Percentiles rank a stretch among this genome's conserved stretches.
Evolutionary conservation across 2,329 filamentous ascomycete species (phyloP).

Genomic region (Didymella exigua): DNA sequence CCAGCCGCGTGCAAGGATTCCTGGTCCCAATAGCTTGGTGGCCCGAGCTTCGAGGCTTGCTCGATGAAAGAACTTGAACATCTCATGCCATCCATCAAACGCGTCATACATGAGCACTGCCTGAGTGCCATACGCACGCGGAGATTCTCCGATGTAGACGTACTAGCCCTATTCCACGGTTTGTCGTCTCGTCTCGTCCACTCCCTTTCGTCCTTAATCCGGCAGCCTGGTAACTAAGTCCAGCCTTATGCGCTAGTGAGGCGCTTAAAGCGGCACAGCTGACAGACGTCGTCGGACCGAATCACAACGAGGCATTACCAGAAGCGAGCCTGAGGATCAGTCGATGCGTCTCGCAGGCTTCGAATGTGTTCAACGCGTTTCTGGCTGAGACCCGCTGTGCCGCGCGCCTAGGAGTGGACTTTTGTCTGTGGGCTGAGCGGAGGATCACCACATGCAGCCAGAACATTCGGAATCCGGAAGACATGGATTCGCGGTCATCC

Average conservation of each 20-base stretch:
- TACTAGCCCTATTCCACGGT: neutral
- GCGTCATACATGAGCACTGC: slow-evolving; percentile 1
- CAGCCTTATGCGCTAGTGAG: slow-evolving; percentile 16
- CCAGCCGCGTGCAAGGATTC: slow-evolving; percentile 10
- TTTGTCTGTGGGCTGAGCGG: slow-evolving; percentile 1
- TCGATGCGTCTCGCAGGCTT: slow-evolving; percentile 1
- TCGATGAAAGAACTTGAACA: neutral
- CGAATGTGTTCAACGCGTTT: slow-evolving; percentile 3
- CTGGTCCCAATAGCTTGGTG: slow-evolving; percentile 10
- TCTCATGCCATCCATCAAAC: neutral
- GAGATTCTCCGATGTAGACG: neutral
- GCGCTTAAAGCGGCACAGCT: slow-evolving; percentile 21
- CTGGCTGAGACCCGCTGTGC: slow-evolving; percentile 2
- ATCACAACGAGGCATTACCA: neutral
- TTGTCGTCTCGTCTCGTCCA: slow-evolving; percentile 4
- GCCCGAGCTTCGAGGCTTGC: slow-evolving; percentile 1
- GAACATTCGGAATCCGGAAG: slow-evolving; percentile 5
- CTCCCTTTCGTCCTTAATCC: slow-evolving; percentile 11
- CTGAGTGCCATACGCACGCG: neutral
- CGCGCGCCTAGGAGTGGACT: slow-evolving; percentile 6
- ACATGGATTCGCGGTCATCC: neutral
- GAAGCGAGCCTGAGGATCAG: neutral
- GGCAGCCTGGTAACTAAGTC: slow-evolving; percentile 10
- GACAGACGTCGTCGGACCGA: slow-evolving; percentile 13
- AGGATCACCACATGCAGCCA: neutral